Evolutionary conservation across 352 stramenopile species (phyloP).

Genomic region (Pythium dissotocum): DNA sequence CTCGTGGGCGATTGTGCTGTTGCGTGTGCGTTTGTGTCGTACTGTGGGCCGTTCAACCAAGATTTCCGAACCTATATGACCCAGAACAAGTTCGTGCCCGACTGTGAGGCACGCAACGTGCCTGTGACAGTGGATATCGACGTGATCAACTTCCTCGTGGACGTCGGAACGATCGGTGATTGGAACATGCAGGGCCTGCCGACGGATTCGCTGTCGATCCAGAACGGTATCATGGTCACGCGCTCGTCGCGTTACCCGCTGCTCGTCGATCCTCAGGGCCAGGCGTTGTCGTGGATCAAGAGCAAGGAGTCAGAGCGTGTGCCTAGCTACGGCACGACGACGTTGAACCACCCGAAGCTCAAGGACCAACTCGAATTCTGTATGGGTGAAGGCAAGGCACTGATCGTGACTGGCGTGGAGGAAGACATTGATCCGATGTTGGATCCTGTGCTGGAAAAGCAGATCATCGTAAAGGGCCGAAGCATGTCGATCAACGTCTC

Average conservation of each 20-base stretch:
- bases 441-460: constrained; percentile 96
- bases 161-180: constrained; percentile 96
- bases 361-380: constrained; percentile 98
- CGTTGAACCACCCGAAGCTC: constrained; percentile 95
- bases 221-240: constrained; percentile 99
- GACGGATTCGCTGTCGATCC: constrained; percentile 96
- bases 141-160: constrained; percentile 97
- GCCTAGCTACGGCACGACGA: constrained; percentile 94
- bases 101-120: constrained; percentile 91
- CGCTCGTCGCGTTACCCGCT: constrained; percentile 95
- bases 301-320: constrained; percentile 94
- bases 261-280: constrained; percentile 97
- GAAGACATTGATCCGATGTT: constrained; percentile 99
- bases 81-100: constrained; percentile 95
- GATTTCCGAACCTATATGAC: constrained; percentile 97
- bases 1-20: constrained; percentile 97
- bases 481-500: constrained; percentile 98
- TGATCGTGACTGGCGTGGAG: constrained; percentile 95
- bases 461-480: constrained; percentile 96
- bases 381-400: constrained; percentile 95
- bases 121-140: constrained; percentile 95
- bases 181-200: constrained; percentile 98
- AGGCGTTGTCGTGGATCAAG: constrained; percentile 97
- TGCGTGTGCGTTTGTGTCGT: constrained; percentile 97
- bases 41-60: constrained; percentile 98